Evolutionary conservation across 805 yeast species (phyloP).

Genomic region (Hyphopichia homilentoma): DNA sequence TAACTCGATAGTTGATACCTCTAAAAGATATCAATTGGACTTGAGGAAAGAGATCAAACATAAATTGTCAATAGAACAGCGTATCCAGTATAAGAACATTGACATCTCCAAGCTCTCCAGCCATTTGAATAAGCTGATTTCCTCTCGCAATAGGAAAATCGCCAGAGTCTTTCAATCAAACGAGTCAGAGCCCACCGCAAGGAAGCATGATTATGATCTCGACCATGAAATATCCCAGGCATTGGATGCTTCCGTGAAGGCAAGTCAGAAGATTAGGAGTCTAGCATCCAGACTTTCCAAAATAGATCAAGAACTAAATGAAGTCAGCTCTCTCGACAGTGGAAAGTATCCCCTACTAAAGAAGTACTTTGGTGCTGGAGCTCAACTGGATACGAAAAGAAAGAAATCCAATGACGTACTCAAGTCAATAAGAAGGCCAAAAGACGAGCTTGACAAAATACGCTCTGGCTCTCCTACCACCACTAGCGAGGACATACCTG

Average conservation of each 20-base stretch:
- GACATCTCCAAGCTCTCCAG: slow-evolving; percentile 27
- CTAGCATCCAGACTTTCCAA: slow-evolving; percentile 9
- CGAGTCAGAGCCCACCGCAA: background rate
- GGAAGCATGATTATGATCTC: background rate
- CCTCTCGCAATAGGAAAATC: slow-evolving; percentile 9
- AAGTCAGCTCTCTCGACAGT: background rate
- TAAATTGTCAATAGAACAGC: slow-evolving; percentile 35
- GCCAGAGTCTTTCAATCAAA: slow-evolving; percentile 3
- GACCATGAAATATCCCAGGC: slow-evolving; percentile 4
- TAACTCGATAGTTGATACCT: slow-evolving; percentile 21
- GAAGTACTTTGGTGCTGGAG: too few relatives aligned
- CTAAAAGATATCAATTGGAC: slow-evolving; percentile 33
- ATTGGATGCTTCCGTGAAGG: slow-evolving; percentile 9
- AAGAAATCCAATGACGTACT: too few relatives aligned
- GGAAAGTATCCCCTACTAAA: slow-evolving; percentile 11
- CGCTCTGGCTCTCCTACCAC: background rate
- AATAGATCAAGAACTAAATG: slow-evolving; percentile 8
- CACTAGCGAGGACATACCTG: background rate
- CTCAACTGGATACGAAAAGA: too few relatives aligned
- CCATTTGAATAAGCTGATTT: slow-evolving; percentile 14
- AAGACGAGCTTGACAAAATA: background rate
- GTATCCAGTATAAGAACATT: slow-evolving; percentile 37
- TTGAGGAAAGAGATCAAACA: slow-evolving; percentile 29
- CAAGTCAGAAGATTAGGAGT: slow-evolving; percentile 11
- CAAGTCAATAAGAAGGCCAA: slow-evolving; percentile 4